phyloP scores from a whole-genome alignment of 176 grass and related monocot genomes.

The Phyllostachys edulis region DNA sequence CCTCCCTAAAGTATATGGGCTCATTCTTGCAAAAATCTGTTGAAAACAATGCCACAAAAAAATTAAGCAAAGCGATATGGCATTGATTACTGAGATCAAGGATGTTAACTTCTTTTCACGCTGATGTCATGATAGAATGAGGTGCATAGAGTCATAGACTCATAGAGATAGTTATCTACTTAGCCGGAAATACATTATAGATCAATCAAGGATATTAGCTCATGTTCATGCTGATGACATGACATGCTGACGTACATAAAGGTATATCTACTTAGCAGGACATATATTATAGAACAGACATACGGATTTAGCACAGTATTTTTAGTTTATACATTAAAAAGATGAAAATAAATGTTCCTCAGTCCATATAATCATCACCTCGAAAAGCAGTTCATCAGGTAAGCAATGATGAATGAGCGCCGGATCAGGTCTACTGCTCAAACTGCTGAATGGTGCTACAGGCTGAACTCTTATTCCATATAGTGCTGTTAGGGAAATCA shows the following conservation, averaged over 20 bases:
- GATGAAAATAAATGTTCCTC: slow-evolving; percentile 9
- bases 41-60: slow-evolving; percentile 9
- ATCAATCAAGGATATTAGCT: slow-evolving; percentile 13
- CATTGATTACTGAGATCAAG: not conserved
- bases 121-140: slow-evolving; percentile 11
- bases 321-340: not conserved
- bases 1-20: slow-evolving; percentile 76
- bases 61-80: not conserved
- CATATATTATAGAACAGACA: not conserved
- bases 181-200: not conserved
- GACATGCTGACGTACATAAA: slow-evolving; percentile 8
- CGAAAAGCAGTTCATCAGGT: slow-evolving; percentile 82
- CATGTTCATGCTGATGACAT: not conserved
- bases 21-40: slow-evolving; percentile 90
- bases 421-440: slow-evolving; percentile 65
- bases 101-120: slow-evolving; percentile 16
- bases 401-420: slow-evolving; percentile 81
- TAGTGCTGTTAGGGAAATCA: slow-evolving; percentile 55
- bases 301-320: not conserved
- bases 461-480: slow-evolving; percentile 88
- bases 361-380: slow-evolving; percentile 48
- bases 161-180: not conserved
- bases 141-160: not conserved
- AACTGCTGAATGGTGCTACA: slow-evolving; percentile 64
- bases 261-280: not conserved